Conservation (phyloP, 2,329 filamentous ascomycete genomes). For the Talaromyces islandicus region DNA sequence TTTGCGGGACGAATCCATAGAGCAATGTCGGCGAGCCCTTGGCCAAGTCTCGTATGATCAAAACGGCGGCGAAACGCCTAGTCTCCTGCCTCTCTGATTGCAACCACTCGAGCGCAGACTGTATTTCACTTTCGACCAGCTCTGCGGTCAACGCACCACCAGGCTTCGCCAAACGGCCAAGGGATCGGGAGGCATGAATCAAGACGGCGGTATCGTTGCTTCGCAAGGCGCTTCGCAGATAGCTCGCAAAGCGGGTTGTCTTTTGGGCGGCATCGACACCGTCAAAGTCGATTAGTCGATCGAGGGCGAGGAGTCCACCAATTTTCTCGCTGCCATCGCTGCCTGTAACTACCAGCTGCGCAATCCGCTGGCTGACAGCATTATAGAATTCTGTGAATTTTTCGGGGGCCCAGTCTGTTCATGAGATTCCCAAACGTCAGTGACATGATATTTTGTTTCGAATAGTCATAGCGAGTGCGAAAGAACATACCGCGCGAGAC, state of each 20-base stretch:
- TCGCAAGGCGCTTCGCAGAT: slow-evolving; percentile 78
- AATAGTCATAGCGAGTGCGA: slow-evolving; percentile 2
- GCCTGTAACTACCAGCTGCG: slow-evolving; percentile 72
- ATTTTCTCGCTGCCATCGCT: slow-evolving; percentile 82
- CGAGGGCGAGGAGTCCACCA: slow-evolving; percentile 85
- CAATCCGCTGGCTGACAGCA: slow-evolving; percentile 60
- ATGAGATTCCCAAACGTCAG: not conserved
- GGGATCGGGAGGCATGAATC: slow-evolving; percentile 78
- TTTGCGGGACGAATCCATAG: slow-evolving; percentile 89
- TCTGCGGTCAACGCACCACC: slow-evolving; percentile 92
- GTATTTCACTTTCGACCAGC: slow-evolving; percentile 92
- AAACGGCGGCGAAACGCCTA: slow-evolving; percentile 83
- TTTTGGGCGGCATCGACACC: slow-evolving; percentile 90
- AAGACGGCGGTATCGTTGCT: slow-evolving; percentile 89
- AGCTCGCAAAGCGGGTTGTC: slow-evolving; percentile 88
- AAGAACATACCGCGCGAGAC: slow-evolving; percentile 38
- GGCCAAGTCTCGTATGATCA: slow-evolving; percentile 84
- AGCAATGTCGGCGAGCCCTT: slow-evolving; percentile 91
- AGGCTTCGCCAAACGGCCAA: slow-evolving; percentile 85
- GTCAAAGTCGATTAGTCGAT: slow-evolving; percentile 91
- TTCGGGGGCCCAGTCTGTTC: slow-evolving; percentile 70
- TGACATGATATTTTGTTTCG: not conserved
- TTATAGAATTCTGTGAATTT: slow-evolving; percentile 69
- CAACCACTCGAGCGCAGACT: slow-evolving; percentile 92
- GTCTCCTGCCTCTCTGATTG: slow-evolving; percentile 93